Percentiles rank a stretch among this genome's conserved stretches.
Conservation (phyloP, 352 stramenopile genomes). For the Phytopythium litorale region DNA sequence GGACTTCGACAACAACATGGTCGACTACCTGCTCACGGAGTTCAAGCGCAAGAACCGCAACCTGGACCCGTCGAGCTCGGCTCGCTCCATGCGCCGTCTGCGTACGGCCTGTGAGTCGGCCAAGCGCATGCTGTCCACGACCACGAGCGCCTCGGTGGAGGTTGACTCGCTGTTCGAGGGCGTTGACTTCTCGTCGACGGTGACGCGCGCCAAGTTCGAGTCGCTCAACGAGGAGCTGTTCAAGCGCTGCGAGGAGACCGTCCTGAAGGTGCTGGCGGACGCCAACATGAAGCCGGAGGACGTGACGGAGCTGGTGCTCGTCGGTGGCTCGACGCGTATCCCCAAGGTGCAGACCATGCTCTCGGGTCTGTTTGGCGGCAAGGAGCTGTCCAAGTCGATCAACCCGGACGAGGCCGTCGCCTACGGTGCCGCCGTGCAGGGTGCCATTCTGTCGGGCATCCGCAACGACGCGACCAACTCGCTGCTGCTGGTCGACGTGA, state of each 20-base stretch:
- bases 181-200: conserved; percentile 93
- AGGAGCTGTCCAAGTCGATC: conserved; percentile 65
- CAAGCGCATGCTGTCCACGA: conserved; percentile 95
- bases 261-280: conserved; percentile 61
- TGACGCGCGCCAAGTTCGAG: conserved; percentile 93
- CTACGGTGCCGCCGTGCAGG: conserved; percentile 68
- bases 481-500: conserved; percentile 89
- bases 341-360: conserved; percentile 63
- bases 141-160: conserved; percentile 91
- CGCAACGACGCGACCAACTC: conserved; percentile 82
- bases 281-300: conserved; percentile 66
- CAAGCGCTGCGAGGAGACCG: conserved; percentile 80
- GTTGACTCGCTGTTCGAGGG: conserved; percentile 95
- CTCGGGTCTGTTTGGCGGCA: conserved; percentile 48
- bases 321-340: conserved; percentile 58
- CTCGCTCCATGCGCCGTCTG: conserved; percentile 93
- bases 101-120: conserved; percentile 96
- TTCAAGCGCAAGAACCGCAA: conserved; percentile 92
- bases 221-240: conserved; percentile 84
- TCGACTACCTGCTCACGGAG: conserved; percentile 93
- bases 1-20: conserved; percentile 96
- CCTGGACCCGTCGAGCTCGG: conserved; percentile 88
- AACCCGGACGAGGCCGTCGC: conserved; percentile 83
- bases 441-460: conserved; percentile 60
- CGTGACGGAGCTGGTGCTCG: conserved; percentile 55